phyloP scores from a whole-genome alignment of 371 early-diverging fungal species.

The Mucor racemosus region DNA sequence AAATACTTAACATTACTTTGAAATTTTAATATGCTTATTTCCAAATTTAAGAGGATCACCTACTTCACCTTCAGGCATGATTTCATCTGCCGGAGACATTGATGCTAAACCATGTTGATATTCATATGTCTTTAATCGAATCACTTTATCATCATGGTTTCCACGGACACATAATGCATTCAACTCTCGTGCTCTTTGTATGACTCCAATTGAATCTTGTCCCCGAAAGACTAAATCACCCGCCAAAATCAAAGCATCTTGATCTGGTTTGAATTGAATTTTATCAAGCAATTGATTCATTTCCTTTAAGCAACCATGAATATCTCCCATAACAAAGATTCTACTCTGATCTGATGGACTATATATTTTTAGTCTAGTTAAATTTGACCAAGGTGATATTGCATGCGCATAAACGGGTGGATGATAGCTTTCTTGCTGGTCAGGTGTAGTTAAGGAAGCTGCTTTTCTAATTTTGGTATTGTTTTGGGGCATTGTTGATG shows the following conservation, averaged over 20 bases:
- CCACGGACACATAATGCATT: slow-evolving; percentile 70
- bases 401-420: slow-evolving; percentile 24
- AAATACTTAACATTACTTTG: slow-evolving; percentile 30
- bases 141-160: slow-evolving; percentile 76
- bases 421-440: background rate
- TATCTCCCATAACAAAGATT: slow-evolving; percentile 71
- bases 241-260: slow-evolving; percentile 63
- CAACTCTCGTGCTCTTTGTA: slow-evolving; percentile 53
- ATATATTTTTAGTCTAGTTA: slow-evolving; percentile 25
- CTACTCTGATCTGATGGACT: slow-evolving; percentile 31
- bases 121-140: slow-evolving; percentile 61
- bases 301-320: slow-evolving; percentile 67
- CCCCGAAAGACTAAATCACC: slow-evolving; percentile 76
- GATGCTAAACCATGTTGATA: slow-evolving; percentile 20
- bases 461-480: background rate
- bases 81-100: slow-evolving; percentile 14
- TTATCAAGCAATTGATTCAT: slow-evolving; percentile 52
- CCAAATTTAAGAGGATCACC: slow-evolving; percentile 42
- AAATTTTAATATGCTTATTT: slow-evolving; percentile 40
- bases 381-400: slow-evolving; percentile 43
- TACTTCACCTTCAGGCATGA: slow-evolving; percentile 39
- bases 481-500: background rate
- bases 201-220: slow-evolving; percentile 62
- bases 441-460: background rate
- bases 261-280: slow-evolving; percentile 39